Evolutionary conservation across 768 basidiomycete species (phyloP), one percentile per base, ranked within the genome.

Genomic region (Boletus insuetus): DNA sequence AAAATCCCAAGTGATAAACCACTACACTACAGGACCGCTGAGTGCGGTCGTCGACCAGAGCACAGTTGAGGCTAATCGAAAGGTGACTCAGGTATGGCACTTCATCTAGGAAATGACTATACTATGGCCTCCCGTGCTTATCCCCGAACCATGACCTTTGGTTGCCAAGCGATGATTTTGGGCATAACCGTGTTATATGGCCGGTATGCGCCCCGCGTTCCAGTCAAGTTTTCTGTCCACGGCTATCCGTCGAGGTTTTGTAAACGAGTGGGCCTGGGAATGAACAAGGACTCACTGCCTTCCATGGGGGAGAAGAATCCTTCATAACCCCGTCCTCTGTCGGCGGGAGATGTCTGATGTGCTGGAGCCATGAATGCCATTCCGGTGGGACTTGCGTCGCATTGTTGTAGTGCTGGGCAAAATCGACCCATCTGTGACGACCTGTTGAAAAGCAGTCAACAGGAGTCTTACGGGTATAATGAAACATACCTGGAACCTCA

Each of bases 401-500:
- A 65, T 98, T 89, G 73, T 80, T 86, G 58, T 94, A 83, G 67
- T 94, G 91, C 83, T 97, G 94, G 17, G 87, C 81, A 65, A 82
- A 93, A 75, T 98, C 96, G 41, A 98, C 86, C 96, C 96, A 98
- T 72, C 96, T 84, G 69, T 97, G 94, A 62, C 96, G 91, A 65
- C 95, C 94, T 91, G 13, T 44, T 2, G 13, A 16, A 20, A 62
- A 14, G 11, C 31, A 14, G 46, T 58, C 0, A 47, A 38, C 34
- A 48, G 19, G 17, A 10, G 11, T 3, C 6, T 9, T 11, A 17
- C 11, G 6, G 22, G 24, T 4, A 46, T 38, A 31, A 10, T 22
- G 12, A 19, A 12, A 12, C 82, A 38, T 58, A 91, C 93, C 94
- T 52, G 94, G 94, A 44, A 95, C 73, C 69, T 98, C 94, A 63